Evolutionary conservation across 2,329 filamentous ascomycete species (phyloP), one percentile per base, ranked within the genome.

Genomic region (Canariomyces notabilis): DNA sequence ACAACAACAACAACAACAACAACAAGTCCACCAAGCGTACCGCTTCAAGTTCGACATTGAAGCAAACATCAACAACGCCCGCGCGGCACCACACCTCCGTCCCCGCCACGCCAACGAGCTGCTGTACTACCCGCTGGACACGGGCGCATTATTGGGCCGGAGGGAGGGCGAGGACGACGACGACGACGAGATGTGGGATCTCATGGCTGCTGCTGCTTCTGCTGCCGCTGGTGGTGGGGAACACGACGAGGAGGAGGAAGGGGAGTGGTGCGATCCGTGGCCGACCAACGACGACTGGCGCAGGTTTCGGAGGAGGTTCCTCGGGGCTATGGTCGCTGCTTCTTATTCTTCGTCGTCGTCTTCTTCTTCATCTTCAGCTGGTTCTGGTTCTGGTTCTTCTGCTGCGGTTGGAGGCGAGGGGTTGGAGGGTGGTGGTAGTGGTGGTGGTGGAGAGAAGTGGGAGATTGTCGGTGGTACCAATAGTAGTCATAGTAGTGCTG

Each of bases 11-110:
- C 26, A 29, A 4, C 23, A 22, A 7, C 37, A 40, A 6, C 48
- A 46, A 21, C 50, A 46, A 31, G 60, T 72, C 12, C 69, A 69
- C 57, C 67, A 72, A 48, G 65, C 67, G 3, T 72, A 72, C 55
- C 66, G 70, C 46, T 72, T 68, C 61, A 70, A 69, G 52, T 72
- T 71, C 51, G 70, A 73, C 57, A 67, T 72, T 42, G 70, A 72
- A 46, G 64, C 65, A 48, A 70, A 69, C 57, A 67, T 72, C 56
- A 71, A 71, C 57, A 70, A 69, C 57, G 67, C 71, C 56, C 71
- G 71, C 57, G 62, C 67, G 48, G 66, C 65, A 44, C 62, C 67
- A 4, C 26, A 29, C 26, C 26, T 29, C 26, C 64, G 68, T 11
- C 64, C 68, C 3, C 70, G 70, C 6, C 68, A 71, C 44, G 61